Evolutionary conservation across 148 eudicot species (phyloP), one percentile per base, ranked within the genome.

Genomic region (Rheum nobile): DNA sequence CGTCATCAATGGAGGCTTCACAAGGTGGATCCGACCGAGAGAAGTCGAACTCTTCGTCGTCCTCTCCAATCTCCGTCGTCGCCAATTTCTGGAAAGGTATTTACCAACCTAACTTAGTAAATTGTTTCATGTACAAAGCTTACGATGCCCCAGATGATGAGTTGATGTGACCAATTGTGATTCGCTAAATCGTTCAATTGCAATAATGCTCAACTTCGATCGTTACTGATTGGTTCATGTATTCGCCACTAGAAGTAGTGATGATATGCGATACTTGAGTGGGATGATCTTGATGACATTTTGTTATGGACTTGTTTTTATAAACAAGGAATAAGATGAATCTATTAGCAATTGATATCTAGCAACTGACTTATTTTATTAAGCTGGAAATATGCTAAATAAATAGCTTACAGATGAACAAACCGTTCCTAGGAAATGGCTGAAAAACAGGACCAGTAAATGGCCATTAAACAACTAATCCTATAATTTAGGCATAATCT

Each of bases 1-100:
- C 82, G 76, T 79, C 86, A 78, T 79, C 86, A 77, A 92, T 92
- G 97, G 97, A 92, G 82, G 79, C 80, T 57, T 68, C 86, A 7
- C 88, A 73, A 55, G 86, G 85, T 54, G 89, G 84, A 81, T 72
- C 76, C 10, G 96, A 87, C 50, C 72, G 90, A 70, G 92, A 87
- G 17, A 85, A 81, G 26, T 69, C 92, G 52, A 84, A 44, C 67
- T 78, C 91, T 8, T 75, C 92, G 26, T 72, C 92, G 50, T 83
- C 90, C 48, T 82, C 97, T 34, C 96, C 98, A 12, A 79, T 89
- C 39, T 78, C 96, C 9, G 84, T 84, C 37, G 86, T 91, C 46
- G 87, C 98, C 71, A 88, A 77, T 82, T 94, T 91, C 95, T 94
- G 98, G 98, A 94, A 87, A 89, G 98, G 98, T 94, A 75, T 73